These are phyloP conservation scores for Trametes punicea DNA, from an alignment of 768 basidiomycete genomes.

Conservation along the genomic window DNA sequence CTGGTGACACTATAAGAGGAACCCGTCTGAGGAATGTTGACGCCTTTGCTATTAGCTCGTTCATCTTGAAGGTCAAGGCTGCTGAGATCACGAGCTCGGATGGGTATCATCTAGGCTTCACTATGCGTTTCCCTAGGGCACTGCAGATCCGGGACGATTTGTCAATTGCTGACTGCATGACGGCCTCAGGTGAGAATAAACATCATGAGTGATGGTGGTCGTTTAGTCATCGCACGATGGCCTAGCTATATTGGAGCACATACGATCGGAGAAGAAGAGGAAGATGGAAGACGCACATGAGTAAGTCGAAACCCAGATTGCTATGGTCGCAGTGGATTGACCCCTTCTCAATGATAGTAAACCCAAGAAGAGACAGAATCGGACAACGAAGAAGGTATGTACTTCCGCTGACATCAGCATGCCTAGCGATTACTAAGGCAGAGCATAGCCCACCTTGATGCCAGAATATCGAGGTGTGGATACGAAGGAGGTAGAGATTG, in stretches of 20 bases:
- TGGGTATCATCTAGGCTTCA: constrained; percentile 66
- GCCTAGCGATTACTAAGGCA: too few species aligned
- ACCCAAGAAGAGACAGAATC: constrained; percentile 59
- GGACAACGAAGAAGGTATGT: constrained; percentile 46
- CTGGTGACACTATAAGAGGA: not conserved
- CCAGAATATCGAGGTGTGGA: constrained; percentile 67
- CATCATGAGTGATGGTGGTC: not conserved
- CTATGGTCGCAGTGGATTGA: not conserved
- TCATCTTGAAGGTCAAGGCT: constrained; percentile 90
- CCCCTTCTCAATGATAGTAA: constrained; percentile 22
- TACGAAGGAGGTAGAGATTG: constrained; percentile 53
- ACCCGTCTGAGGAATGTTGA: not conserved
- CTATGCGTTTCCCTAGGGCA: constrained; percentile 94
- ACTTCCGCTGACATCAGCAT: not conserved
- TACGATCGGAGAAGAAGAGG: constrained; percentile 66
- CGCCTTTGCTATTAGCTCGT: constrained; percentile 58
- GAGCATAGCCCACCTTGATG: constrained; percentile 50
- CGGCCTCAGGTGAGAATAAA: constrained; percentile 50
- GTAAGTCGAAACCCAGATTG: constrained; percentile 34
- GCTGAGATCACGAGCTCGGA: constrained; percentile 84
- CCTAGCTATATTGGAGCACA: constrained; percentile 55
- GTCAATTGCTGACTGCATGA: constrained; percentile 66
- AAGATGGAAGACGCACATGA: constrained; percentile 63
- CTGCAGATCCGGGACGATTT: constrained; percentile 78
- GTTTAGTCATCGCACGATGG: too few species aligned